Evolutionary conservation across 2,329 filamentous ascomycete genomes (phyloP).

Genomic region (Fusarium sterilihyphosum): DNA sequence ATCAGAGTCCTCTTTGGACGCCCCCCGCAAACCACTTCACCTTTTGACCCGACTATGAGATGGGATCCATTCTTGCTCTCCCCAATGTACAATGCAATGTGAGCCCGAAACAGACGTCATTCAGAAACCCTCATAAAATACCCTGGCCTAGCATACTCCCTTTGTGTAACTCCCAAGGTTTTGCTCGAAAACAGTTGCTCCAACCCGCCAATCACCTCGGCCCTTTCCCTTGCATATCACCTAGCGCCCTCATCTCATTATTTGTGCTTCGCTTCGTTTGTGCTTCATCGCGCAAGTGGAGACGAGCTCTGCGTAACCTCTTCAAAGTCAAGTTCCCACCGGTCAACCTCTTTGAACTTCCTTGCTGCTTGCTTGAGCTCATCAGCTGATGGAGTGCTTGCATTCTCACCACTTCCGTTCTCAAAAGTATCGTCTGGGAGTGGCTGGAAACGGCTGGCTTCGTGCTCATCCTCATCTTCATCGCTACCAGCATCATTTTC

Average conservation of each 20-base stretch:
- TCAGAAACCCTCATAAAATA: constrained; percentile 29
- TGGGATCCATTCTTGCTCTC: neutral
- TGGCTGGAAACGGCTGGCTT: constrained; percentile 54
- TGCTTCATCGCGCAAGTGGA: constrained; percentile 58
- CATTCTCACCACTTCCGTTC: constrained; percentile 45
- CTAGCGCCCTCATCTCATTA: neutral
- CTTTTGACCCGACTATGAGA: neutral
- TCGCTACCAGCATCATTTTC: constrained; percentile 40
- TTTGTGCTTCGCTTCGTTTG: constrained; percentile 3
- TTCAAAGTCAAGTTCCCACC: constrained; percentile 75
- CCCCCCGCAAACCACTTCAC: neutral
- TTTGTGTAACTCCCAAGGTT: constrained; percentile 25
- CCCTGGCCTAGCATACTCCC: constrained; percentile 5
- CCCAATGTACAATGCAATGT: constrained; percentile 11
- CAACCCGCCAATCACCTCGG: constrained; percentile 20
- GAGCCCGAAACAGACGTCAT: constrained; percentile 34
- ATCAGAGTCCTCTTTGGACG: constrained; percentile 9
- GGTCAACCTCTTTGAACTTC: constrained; percentile 76
- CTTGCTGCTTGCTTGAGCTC: constrained; percentile 68
- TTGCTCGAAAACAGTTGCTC: constrained; percentile 11
- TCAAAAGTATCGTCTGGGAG: constrained; percentile 59
- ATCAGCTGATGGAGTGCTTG: constrained; percentile 53
- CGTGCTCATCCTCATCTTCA: constrained; percentile 47
- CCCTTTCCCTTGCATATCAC: neutral
- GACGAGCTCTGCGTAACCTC: constrained; percentile 67